These are phyloP conservation scores for Irpex rosettiformis DNA, from an alignment of 1,284 basidiomycete genomes.

Conservation along the genomic window DNA sequence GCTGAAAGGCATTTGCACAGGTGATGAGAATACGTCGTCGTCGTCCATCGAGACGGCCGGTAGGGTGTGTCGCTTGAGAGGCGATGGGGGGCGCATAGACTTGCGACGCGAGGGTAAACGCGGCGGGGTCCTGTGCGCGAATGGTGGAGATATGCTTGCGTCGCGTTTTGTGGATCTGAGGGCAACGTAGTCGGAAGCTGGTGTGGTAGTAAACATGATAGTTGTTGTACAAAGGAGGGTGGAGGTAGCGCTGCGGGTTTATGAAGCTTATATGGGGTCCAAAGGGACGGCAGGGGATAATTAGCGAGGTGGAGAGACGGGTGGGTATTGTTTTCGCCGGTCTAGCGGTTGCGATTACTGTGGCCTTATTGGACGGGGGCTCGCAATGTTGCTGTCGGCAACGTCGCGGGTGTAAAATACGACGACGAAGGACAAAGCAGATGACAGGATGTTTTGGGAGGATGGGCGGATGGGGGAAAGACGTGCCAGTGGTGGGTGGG, in stretches of 20 bases:
- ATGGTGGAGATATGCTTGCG: conserved; percentile 41
- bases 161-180: conserved; percentile 36
- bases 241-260: conserved; percentile 22
- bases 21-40: conserved; percentile 55
- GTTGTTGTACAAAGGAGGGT: conserved; percentile 30
- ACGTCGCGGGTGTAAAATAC: conserved; percentile 11
- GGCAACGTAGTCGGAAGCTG: conserved; percentile 33
- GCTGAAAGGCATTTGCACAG: conserved; percentile 41
- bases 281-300: conserved; percentile 7
- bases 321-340: conserved; percentile 13
- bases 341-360: background rate
- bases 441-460: conserved; percentile 12
- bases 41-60: conserved; percentile 32
- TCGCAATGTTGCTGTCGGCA: conserved; percentile 8
- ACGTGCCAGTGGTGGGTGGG: conserved; percentile 7
- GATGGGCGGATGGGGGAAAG: conserved; percentile 15
- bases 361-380: conserved; percentile 1
- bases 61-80: conserved; percentile 36
- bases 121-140: conserved; percentile 37
- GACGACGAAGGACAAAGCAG: conserved; percentile 12
- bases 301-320: conserved; percentile 14
- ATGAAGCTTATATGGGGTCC: conserved; percentile 14
- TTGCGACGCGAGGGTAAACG: conserved; percentile 25
- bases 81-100: conserved; percentile 61
- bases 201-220: conserved; percentile 35